Evolutionary conservation across 2,329 filamentous ascomycete genomes (phyloP).

Genomic region (Claviceps paspali): DNA sequence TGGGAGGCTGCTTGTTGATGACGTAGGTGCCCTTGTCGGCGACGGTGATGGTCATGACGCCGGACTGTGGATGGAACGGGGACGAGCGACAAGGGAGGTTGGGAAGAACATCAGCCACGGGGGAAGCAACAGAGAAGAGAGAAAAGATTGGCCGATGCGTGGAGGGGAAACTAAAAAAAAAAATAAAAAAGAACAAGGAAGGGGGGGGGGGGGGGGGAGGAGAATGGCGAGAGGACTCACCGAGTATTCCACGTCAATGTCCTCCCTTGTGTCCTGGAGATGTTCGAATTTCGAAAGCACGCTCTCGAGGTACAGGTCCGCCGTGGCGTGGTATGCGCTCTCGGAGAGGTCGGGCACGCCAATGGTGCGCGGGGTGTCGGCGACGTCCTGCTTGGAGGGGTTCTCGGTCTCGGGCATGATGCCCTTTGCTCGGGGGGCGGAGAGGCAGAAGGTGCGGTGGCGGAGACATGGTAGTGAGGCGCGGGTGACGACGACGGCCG

Average conservation of each 20-base stretch:
- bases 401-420: slow-evolving; percentile 45
- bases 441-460: slow-evolving; percentile 16
- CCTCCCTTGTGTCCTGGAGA: slow-evolving; percentile 54
- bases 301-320: slow-evolving; percentile 57
- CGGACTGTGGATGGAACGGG: slow-evolving; percentile 39
- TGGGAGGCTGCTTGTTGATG: slow-evolving; percentile 95
- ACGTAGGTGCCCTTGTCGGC: slow-evolving; percentile 67
- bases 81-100: no score
- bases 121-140: no score
- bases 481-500: neutral
- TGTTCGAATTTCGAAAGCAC: slow-evolving; percentile 50
- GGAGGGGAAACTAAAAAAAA: no score
- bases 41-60: slow-evolving; percentile 65
- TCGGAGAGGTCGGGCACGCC: slow-evolving; percentile 49
- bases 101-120: no score
- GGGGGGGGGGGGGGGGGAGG: no score
- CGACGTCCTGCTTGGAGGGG: slow-evolving; percentile 30
- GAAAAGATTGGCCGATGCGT: no score
- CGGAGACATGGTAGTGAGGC: slow-evolving; percentile 7
- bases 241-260: slow-evolving; percentile 78
- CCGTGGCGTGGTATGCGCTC: slow-evolving; percentile 58
- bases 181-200: neutral
- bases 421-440: slow-evolving; percentile 23
- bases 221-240: no score
- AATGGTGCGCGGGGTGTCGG: slow-evolving; percentile 23